phyloP scores from a whole-genome alignment of 305 asterid genomes.

The Lippia alba region DNA sequence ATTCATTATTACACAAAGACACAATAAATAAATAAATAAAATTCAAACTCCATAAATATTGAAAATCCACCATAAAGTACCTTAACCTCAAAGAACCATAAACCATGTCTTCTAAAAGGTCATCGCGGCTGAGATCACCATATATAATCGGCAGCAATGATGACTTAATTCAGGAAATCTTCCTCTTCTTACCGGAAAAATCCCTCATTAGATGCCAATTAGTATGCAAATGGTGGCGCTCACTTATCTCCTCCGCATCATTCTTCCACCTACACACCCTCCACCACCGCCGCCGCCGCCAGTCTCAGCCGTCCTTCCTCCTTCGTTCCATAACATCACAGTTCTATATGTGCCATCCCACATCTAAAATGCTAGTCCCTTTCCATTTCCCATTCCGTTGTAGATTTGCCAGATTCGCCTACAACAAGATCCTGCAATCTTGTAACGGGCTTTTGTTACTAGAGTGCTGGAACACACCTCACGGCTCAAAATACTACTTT shows the following conservation, averaged over 20 bases:
- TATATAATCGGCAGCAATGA: conserved; percentile 20
- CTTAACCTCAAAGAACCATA: no score
- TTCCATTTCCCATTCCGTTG: neutral
- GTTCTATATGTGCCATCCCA: neutral
- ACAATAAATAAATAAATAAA: no score
- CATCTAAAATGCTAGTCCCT: neutral
- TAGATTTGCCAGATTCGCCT: neutral
- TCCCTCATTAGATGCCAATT: conserved; percentile 27
- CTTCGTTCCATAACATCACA: neutral
- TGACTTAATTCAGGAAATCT: conserved; percentile 31
- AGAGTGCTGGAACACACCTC: neutral
- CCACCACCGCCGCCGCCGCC: conserved; percentile 6
- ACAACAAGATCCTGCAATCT: neutral
- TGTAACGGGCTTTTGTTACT: conserved; percentile 9
- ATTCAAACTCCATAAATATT: no score
- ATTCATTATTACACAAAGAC: no score
- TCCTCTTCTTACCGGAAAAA: conserved; percentile 19
- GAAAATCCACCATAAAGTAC: no score
- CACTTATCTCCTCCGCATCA: conserved; percentile 14
- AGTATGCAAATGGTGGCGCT: conserved; percentile 30
- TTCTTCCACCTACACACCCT: neutral
- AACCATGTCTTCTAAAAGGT: no score
- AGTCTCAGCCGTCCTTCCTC: neutral
- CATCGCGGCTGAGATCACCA: neutral
- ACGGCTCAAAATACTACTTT: neutral